phyloP scores from a whole-genome alignment of 345 rosid genomes.

The Streptanthus diversifolius region DNA sequence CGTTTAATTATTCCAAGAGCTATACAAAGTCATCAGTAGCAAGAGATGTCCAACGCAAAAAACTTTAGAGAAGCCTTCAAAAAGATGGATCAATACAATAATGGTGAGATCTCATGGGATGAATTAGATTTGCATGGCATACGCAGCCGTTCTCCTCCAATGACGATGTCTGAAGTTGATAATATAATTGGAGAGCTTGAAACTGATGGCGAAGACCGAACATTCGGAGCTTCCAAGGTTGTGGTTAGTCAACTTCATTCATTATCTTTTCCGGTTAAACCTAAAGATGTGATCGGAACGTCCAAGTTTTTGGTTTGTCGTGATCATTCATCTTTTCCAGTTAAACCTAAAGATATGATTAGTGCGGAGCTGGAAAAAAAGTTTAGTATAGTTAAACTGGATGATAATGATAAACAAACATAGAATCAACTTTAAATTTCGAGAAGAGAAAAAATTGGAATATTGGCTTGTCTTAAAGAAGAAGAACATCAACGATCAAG shows the following conservation, averaged over 20 bases:
- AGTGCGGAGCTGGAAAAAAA: not conserved
- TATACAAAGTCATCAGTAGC: not conserved
- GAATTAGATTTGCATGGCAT: not conserved
- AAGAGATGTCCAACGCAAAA: not conserved
- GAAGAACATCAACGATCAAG: not conserved
- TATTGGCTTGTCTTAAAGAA: not conserved
- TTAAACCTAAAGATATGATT: not conserved
- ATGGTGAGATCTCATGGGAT: not conserved
- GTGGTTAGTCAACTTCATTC: not conserved
- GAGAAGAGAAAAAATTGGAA: not conserved
- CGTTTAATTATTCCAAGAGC: not conserved
- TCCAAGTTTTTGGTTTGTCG: too few relatives aligned
- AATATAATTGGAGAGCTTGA: constrained; percentile 2
- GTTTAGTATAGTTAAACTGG: not conserved
- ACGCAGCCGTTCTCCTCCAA: not conserved
- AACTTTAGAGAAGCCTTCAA: constrained; percentile 2
- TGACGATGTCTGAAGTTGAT: constrained; percentile 3
- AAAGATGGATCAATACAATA: not conserved
- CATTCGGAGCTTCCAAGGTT: not conserved
- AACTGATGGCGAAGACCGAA: constrained; percentile 9
- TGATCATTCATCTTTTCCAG: too few relatives aligned
- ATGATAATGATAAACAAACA: not conserved
- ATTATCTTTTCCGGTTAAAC: not conserved
- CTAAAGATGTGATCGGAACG: too few relatives aligned
- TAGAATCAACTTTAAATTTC: not conserved